These are phyloP conservation scores for Pythium folliculosum DNA, from an alignment of 352 stramenopile species.

Conservation along the genomic window DNA sequence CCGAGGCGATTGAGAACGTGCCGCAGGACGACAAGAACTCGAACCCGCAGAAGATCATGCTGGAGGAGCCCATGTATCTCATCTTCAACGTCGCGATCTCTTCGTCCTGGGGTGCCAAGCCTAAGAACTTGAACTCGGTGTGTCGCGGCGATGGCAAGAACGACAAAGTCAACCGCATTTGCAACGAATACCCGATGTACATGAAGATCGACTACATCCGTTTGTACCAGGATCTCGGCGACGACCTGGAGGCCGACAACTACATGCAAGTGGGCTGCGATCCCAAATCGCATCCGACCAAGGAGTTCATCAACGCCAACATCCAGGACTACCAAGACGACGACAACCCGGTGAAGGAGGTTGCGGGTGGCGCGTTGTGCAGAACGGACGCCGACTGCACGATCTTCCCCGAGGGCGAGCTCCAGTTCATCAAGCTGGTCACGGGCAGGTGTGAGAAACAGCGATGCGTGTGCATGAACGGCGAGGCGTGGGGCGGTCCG, in stretches of 20 bases:
- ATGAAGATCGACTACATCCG: slow-evolving; percentile 27
- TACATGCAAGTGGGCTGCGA: slow-evolving; percentile 29
- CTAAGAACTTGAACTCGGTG: slow-evolving; percentile 42
- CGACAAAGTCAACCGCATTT: slow-evolving; percentile 40
- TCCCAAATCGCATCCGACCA: slow-evolving; percentile 28
- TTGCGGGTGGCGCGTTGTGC: slow-evolving; percentile 16
- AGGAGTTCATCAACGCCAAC: slow-evolving; percentile 28
- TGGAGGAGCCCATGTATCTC: slow-evolving; percentile 63
- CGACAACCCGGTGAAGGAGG: slow-evolving; percentile 14
- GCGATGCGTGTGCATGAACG: slow-evolving; percentile 7
- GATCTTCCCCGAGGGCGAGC: slow-evolving; percentile 4
- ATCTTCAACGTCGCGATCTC: slow-evolving; percentile 63
- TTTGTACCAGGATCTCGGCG: slow-evolving; percentile 29
- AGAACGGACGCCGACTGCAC: slow-evolving; percentile 22
- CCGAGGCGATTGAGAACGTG: slow-evolving; percentile 43
- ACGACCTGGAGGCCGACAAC: slow-evolving; percentile 7
- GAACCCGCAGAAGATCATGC: slow-evolving; percentile 57
- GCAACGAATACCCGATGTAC: slow-evolving; percentile 54
- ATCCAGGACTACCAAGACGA: slow-evolving; percentile 19
- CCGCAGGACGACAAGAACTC: slow-evolving; percentile 37
- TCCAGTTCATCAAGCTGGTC: neutral
- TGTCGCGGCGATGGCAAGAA: neutral
- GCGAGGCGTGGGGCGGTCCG: slow-evolving; percentile 7
- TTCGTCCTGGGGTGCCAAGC: slow-evolving; percentile 40
- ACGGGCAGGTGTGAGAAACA: slow-evolving; percentile 14